These are phyloP conservation scores for Globisporangium irregulare DNA, from an alignment of 352 stramenopile species.

Conservation along the genomic window DNA sequence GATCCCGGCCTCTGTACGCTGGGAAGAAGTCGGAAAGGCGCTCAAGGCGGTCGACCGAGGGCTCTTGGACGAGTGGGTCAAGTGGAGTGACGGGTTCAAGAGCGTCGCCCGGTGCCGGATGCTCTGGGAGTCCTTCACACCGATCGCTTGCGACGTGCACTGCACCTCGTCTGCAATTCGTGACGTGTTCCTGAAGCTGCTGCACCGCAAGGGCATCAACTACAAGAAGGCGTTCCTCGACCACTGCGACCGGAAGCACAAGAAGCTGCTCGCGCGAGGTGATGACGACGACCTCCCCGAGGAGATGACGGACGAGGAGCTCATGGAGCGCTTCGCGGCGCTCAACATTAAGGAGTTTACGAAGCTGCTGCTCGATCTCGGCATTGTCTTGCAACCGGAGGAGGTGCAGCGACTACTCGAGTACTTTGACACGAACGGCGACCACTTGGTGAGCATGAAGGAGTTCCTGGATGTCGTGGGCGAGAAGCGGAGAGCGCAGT, in stretches of 20 bases:
- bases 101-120: conserved; percentile 50
- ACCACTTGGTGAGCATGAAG: conserved; percentile 61
- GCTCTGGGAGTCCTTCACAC: conserved; percentile 86
- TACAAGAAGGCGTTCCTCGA: conserved; percentile 80
- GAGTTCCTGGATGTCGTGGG: conserved; percentile 87
- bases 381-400: conserved; percentile 76
- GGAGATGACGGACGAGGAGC: conserved; percentile 59
- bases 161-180: conserved; percentile 82
- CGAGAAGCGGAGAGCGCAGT: conserved; percentile 53
- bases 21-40: conserved; percentile 82
- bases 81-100: conserved; percentile 76
- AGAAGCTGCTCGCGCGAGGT: conserved; percentile 44
- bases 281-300: conserved; percentile 54
- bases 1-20: conserved; percentile 39
- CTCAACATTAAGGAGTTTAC: conserved; percentile 55
- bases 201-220: conserved; percentile 85
- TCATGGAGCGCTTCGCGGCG: conserved; percentile 52
- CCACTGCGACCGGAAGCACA: conserved; percentile 59
- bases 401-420: conserved; percentile 81
- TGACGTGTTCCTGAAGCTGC: conserved; percentile 89
- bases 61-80: conserved; percentile 79
- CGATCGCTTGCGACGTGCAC: conserved; percentile 86
- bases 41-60: conserved; percentile 86
- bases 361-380: conserved; percentile 57
- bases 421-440: conserved; percentile 81